A percentile compares a stretch with the other conserved stretches of the same genome.
phyloP scores from a whole-genome alignment of 768 basidiomycete genomes.

The Tricholoma flavovirens region DNA sequence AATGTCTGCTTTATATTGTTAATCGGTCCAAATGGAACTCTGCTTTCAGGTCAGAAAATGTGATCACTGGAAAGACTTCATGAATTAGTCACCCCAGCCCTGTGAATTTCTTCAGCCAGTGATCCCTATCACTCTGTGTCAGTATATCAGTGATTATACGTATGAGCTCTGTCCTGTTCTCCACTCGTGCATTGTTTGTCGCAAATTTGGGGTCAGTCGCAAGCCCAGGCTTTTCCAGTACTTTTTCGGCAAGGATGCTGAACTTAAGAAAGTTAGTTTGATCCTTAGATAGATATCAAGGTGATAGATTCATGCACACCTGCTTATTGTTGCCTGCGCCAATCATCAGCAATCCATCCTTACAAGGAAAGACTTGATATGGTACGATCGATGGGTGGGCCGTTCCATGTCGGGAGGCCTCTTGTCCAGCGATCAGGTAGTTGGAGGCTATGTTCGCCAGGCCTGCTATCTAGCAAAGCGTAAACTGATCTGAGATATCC shows the following conservation, averaged over 20 bases:
- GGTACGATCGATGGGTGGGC: slow-evolving; percentile 92
- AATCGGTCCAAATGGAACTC: slow-evolving; percentile 86
- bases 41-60: slow-evolving; percentile 20
- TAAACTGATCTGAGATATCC: background rate
- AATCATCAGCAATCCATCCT: slow-evolving; percentile 88
- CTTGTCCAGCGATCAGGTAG: slow-evolving; percentile 80
- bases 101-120: slow-evolving; percentile 72
- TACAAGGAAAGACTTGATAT: slow-evolving; percentile 86
- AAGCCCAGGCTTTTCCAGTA: slow-evolving; percentile 59
- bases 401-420: slow-evolving; percentile 85
- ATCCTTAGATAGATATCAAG: background rate
- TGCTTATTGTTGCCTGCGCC: slow-evolving; percentile 89
- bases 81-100: slow-evolving; percentile 62
- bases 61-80: background rate
- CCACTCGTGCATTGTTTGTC: slow-evolving; percentile 72
- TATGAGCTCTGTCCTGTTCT: slow-evolving; percentile 66
- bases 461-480: slow-evolving; percentile 65
- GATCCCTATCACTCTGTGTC: slow-evolving; percentile 47
- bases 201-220: slow-evolving; percentile 56
- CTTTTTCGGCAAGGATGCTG: slow-evolving; percentile 52
- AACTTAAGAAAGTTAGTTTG: slow-evolving; percentile 43
- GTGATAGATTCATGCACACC: slow-evolving; percentile 29
- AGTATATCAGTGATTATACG: slow-evolving; percentile 60
- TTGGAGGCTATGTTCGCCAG: slow-evolving; percentile 91
- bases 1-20: slow-evolving; percentile 90